Percentiles rank a stretch among this genome's conserved stretches.
These are phyloP conservation scores for Colletotrichum tropicicola DNA, from an alignment of 2,329 filamentous ascomycete species.

Conservation along the genomic window DNA sequence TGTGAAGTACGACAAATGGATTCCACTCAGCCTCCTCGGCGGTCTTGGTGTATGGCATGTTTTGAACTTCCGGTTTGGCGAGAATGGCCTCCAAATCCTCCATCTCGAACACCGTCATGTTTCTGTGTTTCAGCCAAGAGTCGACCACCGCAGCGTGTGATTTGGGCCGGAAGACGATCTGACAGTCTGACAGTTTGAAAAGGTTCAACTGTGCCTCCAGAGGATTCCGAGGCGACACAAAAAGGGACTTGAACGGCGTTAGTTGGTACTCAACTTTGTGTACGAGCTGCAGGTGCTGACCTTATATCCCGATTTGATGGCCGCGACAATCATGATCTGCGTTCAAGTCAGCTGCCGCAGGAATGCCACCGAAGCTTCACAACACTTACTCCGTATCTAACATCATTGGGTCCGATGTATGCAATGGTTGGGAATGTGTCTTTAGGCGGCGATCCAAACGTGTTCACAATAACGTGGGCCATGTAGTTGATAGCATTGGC, in stretches of 20 bases:
- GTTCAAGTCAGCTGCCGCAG: background rate
- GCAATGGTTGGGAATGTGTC: conserved; percentile 47
- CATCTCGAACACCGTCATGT: conserved; percentile 48
- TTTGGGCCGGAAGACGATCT: conserved; percentile 44
- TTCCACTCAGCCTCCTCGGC: conserved; percentile 53
- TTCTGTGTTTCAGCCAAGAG: conserved; percentile 46
- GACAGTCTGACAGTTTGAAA: conserved; percentile 53
- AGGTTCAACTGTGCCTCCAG: conserved; percentile 55
- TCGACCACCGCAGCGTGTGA: conserved; percentile 40
- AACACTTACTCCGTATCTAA: conserved; percentile 41
- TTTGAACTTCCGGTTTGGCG: conserved; percentile 40
- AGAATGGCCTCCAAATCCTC: conserved; percentile 45
- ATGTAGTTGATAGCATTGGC: conserved; percentile 50
- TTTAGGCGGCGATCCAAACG: conserved; percentile 37
- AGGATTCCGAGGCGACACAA: conserved; percentile 56
- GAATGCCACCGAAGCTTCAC: background rate
- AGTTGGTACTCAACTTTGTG: conserved; percentile 41
- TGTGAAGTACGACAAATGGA: conserved; percentile 52
- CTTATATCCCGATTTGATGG: conserved; percentile 46
- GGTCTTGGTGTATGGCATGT: conserved; percentile 47
- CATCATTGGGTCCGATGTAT: conserved; percentile 55
- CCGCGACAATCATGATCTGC: conserved; percentile 43
- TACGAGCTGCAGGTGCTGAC: background rate
- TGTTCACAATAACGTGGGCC: conserved; percentile 42
- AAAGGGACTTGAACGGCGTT: conserved; percentile 42